phyloP scores from a whole-genome alignment of 768 basidiomycete species.

The Cyclocybe aegerita region DNA sequence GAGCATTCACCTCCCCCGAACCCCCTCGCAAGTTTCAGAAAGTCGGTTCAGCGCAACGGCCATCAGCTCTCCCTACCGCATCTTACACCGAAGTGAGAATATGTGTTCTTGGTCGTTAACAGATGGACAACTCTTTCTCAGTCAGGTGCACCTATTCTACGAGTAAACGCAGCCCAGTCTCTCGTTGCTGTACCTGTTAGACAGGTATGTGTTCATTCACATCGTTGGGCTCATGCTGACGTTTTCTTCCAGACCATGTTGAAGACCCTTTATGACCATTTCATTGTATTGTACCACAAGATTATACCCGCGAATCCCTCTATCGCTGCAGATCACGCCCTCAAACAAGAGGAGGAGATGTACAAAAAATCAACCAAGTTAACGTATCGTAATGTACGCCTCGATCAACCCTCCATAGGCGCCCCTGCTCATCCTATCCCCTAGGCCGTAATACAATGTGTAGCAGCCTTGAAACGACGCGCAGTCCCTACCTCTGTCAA shows the following conservation, averaged over 20 bases:
- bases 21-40: conserved; percentile 69
- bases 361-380: conserved; percentile 72
- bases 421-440: conserved; percentile 11
- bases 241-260: conserved; percentile 58
- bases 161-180: conserved; percentile 68
- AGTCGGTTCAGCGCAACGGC: conserved; percentile 40
- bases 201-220: conserved; percentile 45
- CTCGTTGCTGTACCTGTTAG: conserved; percentile 71
- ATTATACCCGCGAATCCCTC: conserved; percentile 54
- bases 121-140: conserved; percentile 20
- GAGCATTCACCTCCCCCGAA: conserved; percentile 31
- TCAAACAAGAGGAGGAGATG: conserved; percentile 79
- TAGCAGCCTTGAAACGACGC: conserved; percentile 48
- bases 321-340: conserved; percentile 75
- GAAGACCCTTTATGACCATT: conserved; percentile 73
- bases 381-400: conserved; percentile 79
- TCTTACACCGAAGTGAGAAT: conserved; percentile 34
- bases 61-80: conserved; percentile 41
- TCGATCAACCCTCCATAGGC: not conserved
- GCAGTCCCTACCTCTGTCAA: conserved; percentile 52
- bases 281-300: conserved; percentile 60
- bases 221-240: not conserved
- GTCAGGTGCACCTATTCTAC: conserved; percentile 65
- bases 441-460: conserved; percentile 53
- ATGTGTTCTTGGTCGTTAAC: not conserved